Conservation (phyloP, 331 rosid species). For the Erythrophleum ivorense region DNA sequence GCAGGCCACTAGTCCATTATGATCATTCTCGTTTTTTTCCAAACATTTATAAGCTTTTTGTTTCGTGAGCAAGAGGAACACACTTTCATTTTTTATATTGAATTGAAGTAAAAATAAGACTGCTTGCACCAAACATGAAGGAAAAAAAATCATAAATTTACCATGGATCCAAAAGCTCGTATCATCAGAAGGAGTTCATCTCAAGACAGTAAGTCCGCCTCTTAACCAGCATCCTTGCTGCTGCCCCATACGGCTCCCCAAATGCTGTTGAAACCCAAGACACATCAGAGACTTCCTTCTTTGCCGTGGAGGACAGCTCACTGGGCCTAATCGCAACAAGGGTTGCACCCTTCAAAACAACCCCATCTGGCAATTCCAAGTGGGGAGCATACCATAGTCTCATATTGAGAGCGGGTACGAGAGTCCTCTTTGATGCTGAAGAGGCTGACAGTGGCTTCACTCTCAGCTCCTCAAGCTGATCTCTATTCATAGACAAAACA, state of each 20-base stretch:
- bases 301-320: constrained; percentile 56
- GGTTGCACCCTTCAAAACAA: constrained; percentile 88
- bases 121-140: not conserved
- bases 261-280: constrained; percentile 94
- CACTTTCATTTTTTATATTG: constrained; percentile 7
- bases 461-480: constrained; percentile 94
- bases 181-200: constrained; percentile 92
- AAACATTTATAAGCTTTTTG: not conserved
- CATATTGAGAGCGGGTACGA: constrained; percentile 98
- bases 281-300: constrained; percentile 83
- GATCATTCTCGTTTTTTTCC: constrained; percentile 2
- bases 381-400: constrained; percentile 97
- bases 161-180: constrained; percentile 45
- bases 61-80: not conserved
- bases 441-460: constrained; percentile 96
- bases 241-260: constrained; percentile 90
- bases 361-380: constrained; percentile 84
- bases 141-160: constrained; percentile 16
- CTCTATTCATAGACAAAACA: constrained; percentile 85
- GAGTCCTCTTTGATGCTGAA: constrained; percentile 91
- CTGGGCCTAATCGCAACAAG: constrained; percentile 96
- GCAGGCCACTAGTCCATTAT: constrained; percentile 28
- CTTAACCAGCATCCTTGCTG: constrained; percentile 88
- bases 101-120: constrained; percentile 10
- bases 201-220: constrained; percentile 97